Base-by-base conservation (phyloP, 208 protist genomes). In the Kentomonas sorsogonicus region DNA sequence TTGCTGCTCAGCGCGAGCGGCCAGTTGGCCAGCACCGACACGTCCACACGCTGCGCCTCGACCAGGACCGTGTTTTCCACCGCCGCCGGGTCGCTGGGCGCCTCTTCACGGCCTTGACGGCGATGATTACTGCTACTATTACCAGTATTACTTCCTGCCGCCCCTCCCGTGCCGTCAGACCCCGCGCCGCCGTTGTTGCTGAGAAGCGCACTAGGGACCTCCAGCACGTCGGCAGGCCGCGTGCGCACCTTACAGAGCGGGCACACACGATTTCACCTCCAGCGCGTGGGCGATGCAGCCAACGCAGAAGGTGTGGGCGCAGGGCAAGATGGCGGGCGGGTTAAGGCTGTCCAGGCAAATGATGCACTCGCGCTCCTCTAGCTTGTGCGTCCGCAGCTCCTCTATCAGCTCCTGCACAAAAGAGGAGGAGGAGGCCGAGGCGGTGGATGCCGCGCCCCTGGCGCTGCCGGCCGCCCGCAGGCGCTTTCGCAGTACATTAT, bases 281-380 rank as follows among this genome's bases (percentile, higher is more conserved):
- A 90, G 41, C 1, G 81, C 74, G 40, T 88, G 66, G 20, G 13
- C 50, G 41, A 91, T 73, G 56, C 84, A 94, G 34, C 55, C 65
- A 39, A 72, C 47, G 63, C 88, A 94, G 44, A 89, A 93, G 13
- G 79, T 71, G 67, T 94, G 88, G 2, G 59, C 88, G 50, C 88
- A 94, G 18, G 79, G 79, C 31, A 94, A 57, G 29, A 91, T 81
- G 4, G 74, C 72, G 6, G 88, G 85, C 2, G 44, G 38, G 43
- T 66, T 60, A 39, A 91, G 48, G 16, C 44, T 69, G 46, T 88
- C 84, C 15, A 88, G 54, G 66, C 84, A 91, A 53, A 91, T 91
- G 30, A 82, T 77, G 63, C 84, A 91, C 63, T 86, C 77, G 0
- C 68, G 54, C 33, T 69, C 38, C 18, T 64, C 62, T 34, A 91